Evolutionary conservation across 179 eudicot species (phyloP).

Genomic region (Gypsophila paniculata): DNA sequence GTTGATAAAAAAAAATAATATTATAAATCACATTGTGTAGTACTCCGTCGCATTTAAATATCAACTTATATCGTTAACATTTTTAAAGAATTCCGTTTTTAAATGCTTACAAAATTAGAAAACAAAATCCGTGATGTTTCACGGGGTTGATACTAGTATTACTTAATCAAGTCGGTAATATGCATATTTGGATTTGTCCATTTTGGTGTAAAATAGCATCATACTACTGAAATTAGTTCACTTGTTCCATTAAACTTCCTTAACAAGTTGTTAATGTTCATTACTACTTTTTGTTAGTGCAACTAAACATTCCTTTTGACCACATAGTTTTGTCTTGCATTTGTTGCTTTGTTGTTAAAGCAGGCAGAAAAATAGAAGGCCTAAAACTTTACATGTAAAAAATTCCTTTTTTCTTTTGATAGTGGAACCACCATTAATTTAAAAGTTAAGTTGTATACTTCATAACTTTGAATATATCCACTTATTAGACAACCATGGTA

Average conservation of each 20-base stretch:
- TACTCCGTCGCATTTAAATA: too few species aligned
- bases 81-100: too few species aligned
- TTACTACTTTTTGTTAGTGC: constrained; percentile 8
- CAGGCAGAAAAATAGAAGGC: constrained; percentile 12
- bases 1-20: too few species aligned
- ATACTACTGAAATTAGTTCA: neutral
- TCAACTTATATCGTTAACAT: too few species aligned
- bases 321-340: constrained; percentile 10
- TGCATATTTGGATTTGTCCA: neutral
- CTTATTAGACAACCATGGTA: neutral
- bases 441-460: too few species aligned
- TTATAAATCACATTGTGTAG: too few species aligned
- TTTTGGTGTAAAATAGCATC: neutral
- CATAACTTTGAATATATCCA: constrained; percentile 4
- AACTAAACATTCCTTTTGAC: constrained; percentile 29
- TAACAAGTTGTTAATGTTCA: constrained; percentile 7
- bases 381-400: constrained; percentile 13
- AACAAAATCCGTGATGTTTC: too few species aligned
- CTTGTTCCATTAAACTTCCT: constrained; percentile 20
- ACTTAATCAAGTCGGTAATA: constrained; percentile 1
- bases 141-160: too few species aligned
- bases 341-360: constrained; percentile 18
- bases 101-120: too few species aligned
- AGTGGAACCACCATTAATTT: constrained; percentile 14
- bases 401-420: constrained; percentile 9